Conservation (phyloP, 2,329 filamentous ascomycete species). For the Fusarium brevicatenulatum region DNA sequence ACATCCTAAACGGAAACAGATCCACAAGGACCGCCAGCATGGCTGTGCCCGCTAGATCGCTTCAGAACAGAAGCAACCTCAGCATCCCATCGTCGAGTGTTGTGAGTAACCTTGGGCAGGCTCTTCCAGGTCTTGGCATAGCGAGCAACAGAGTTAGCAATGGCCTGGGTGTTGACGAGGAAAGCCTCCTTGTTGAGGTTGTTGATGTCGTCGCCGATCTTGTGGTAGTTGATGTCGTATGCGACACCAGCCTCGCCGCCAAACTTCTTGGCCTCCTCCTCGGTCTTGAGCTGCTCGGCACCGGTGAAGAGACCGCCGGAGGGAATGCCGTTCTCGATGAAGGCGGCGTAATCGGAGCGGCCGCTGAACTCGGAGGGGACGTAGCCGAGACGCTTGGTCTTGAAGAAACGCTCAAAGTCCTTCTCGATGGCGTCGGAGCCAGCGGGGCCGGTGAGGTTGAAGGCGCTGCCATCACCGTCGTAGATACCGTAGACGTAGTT, state of each 20-base stretch:
- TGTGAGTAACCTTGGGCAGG: constrained; percentile 44
- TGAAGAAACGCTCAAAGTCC: constrained; percentile 67
- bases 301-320: constrained; percentile 76
- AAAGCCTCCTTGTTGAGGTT: constrained; percentile 56
- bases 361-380: constrained; percentile 72
- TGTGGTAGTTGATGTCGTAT: constrained; percentile 59
- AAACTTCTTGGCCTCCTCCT: constrained; percentile 66
- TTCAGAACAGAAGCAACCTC: constrained; percentile 46
- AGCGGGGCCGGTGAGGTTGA: constrained; percentile 63
- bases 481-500: constrained; percentile 67
- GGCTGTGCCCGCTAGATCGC: constrained; percentile 38
- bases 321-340: constrained; percentile 73
- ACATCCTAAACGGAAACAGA: constrained; percentile 1
- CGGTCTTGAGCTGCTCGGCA: constrained; percentile 71
- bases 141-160: constrained; percentile 54
- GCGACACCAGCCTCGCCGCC: constrained; percentile 67
- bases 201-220: constrained; percentile 54
- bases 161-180: constrained; percentile 56
- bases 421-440: constrained; percentile 70
- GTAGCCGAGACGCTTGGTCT: constrained; percentile 58
- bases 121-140: constrained; percentile 53
- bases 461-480: constrained; percentile 68
- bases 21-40: constrained; percentile 46
- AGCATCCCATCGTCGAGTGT: constrained; percentile 45
- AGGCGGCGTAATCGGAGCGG: constrained; percentile 74